These are phyloP conservation scores for Ceratobasidium theobromae DNA, from an alignment of 1,284 basidiomycete genomes.

Conservation along the genomic window DNA sequence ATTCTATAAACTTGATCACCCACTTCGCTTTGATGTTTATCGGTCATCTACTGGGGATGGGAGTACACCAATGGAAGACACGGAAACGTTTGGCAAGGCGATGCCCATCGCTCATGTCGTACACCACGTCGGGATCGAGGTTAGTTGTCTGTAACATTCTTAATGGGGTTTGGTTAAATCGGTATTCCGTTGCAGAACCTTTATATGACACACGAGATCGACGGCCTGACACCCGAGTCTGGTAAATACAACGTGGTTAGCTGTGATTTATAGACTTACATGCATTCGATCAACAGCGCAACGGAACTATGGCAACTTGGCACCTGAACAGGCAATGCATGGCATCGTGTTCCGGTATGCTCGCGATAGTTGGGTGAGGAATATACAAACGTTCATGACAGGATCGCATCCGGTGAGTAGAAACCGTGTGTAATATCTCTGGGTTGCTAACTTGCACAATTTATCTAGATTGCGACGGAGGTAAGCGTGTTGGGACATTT, in stretches of 20 bases:
- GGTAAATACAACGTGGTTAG: slow-evolving; percentile 1
- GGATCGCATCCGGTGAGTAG: slow-evolving; percentile 31
- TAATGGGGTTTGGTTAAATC: background rate
- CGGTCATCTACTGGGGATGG: slow-evolving; percentile 27
- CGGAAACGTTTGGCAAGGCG: slow-evolving; percentile 25
- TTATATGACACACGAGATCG: slow-evolving; percentile 33
- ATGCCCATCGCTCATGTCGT: slow-evolving; percentile 29
- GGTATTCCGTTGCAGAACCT: slow-evolving; percentile 27
- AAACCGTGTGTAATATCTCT: background rate
- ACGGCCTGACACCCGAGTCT: slow-evolving; percentile 14
- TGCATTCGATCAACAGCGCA: background rate
- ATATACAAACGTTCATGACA: slow-evolving; percentile 32
- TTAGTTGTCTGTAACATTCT: background rate
- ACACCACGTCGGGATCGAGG: slow-evolving; percentile 30
- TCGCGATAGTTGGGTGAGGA: slow-evolving; percentile 30
- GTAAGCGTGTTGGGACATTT: background rate
- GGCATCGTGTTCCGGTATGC: slow-evolving; percentile 32
- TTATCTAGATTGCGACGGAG: slow-evolving; percentile 28
- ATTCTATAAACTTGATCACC: slow-evolving; percentile 25
- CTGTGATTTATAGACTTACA: background rate
- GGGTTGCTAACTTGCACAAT: background rate
- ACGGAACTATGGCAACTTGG: slow-evolving; percentile 32
- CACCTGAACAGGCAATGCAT: slow-evolving; percentile 31
- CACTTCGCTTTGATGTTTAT: slow-evolving; percentile 32
- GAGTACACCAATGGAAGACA: slow-evolving; percentile 26